A percentile compares a stretch with the other conserved stretches of the same genome.
phyloP scores from a whole-genome alignment of 1,139 yeast genomes.

The Barnettozyma hawaiiensis region DNA sequence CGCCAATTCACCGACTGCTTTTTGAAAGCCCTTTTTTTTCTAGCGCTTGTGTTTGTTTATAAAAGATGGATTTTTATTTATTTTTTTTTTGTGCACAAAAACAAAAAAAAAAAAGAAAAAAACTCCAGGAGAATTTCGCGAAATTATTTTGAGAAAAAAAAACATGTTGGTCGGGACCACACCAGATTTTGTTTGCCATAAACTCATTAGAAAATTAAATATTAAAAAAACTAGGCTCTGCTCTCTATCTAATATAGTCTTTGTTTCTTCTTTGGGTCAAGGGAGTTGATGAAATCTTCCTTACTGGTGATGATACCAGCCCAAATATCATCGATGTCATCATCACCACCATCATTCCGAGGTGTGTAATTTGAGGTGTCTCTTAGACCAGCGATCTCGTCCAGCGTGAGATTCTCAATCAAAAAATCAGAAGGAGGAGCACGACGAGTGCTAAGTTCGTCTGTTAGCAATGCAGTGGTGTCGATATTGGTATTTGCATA shows the following conservation, averaged over 20 bases:
- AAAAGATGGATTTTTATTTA: neutral
- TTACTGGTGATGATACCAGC: slow-evolving; percentile 4
- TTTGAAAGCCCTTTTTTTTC: neutral
- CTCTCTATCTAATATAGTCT: slow-evolving; percentile 1
- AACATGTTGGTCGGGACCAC: slow-evolving; percentile 1
- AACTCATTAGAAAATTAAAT: no score
- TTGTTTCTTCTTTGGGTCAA: slow-evolving; percentile 6
- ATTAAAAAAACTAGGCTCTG: no score
- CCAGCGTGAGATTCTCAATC: slow-evolving; percentile 3
- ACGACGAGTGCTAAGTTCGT: no score
- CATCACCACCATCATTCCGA: no score
- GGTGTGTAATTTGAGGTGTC: slow-evolving; percentile 1
- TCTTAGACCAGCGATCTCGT: slow-evolving; percentile 8
- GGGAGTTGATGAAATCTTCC: slow-evolving; percentile 7
- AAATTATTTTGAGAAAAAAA: no score
- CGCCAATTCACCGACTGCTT: neutral
- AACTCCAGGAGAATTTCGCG: neutral
- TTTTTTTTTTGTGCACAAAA: no score
- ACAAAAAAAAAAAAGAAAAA: neutral
- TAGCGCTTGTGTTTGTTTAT: neutral
- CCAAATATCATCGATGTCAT: slow-evolving; percentile 3
- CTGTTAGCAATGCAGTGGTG: neutral
- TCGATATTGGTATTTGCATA: neutral
- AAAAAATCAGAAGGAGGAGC: no score
- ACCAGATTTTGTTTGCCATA: neutral